Conservation (phyloP, 768 basidiomycete species). For the Naganishia vaughanmartiniae region DNA sequence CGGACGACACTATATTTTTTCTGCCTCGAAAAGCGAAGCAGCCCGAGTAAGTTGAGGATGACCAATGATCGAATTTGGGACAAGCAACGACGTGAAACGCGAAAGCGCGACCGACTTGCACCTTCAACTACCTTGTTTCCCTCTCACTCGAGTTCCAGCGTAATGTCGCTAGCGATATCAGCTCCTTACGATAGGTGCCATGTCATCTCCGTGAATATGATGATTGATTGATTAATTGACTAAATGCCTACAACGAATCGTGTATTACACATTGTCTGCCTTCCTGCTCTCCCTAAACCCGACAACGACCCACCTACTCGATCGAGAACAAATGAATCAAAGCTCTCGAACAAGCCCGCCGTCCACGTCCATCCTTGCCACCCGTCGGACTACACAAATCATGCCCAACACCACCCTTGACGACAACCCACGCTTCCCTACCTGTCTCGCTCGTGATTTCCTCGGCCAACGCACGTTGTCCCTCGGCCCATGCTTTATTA, state of each 20-base stretch:
- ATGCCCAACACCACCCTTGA: constrained; percentile 30
- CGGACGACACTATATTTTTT: too few species aligned
- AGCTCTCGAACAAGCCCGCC: constrained; percentile 29
- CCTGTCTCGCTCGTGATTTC: constrained; percentile 48
- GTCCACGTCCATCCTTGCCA: constrained; percentile 29
- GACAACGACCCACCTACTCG: not conserved
- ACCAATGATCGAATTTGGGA: too few species aligned
- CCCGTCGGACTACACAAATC: constrained; percentile 28
- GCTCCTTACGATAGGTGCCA: too few species aligned
- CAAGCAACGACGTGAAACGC: too few species aligned
- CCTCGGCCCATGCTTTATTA: constrained; percentile 45
- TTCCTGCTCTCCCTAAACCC: not conserved
- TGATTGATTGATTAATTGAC: too few species aligned
- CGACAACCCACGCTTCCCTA: constrained; percentile 26
- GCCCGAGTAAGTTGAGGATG: too few species aligned
- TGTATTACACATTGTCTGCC: not conserved
- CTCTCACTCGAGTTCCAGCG: too few species aligned
- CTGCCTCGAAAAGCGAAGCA: too few species aligned
- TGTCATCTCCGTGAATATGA: too few species aligned
- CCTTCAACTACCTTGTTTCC: too few species aligned
- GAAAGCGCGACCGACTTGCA: too few species aligned
- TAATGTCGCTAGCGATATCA: too few species aligned
- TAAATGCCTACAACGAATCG: not conserved
- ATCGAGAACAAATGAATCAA: constrained; percentile 26
- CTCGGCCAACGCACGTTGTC: constrained; percentile 46